phyloP scores from a whole-genome alignment of 2,329 filamentous ascomycete genomes.

The Verticillium klebahnii region DNA sequence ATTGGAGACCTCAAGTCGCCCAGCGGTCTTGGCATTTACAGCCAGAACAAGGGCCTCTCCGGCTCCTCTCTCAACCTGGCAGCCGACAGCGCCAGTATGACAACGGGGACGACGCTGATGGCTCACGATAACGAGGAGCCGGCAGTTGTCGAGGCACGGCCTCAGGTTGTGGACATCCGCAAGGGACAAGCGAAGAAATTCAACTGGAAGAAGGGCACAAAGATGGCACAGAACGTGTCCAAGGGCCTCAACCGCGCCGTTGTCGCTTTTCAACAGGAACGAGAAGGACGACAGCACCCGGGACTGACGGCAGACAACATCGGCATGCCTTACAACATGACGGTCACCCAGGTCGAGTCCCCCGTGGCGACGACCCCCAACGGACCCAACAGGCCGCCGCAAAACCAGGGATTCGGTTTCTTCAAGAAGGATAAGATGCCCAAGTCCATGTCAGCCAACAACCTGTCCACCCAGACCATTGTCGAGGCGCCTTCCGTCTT shows the following conservation, averaged over 20 bases:
- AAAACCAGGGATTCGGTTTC: slow-evolving; percentile 62
- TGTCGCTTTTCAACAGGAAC: slow-evolving; percentile 59
- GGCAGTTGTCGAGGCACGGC: slow-evolving; percentile 61
- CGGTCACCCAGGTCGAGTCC: slow-evolving; percentile 49
- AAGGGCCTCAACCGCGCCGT: slow-evolving; percentile 94
- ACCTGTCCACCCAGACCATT: slow-evolving; percentile 29
- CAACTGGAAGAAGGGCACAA: slow-evolving; percentile 97
- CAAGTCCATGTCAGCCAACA: slow-evolving; percentile 44
- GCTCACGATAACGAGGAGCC: slow-evolving; percentile 60
- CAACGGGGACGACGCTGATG: slow-evolving; percentile 55
- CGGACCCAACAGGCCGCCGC: slow-evolving; percentile 19
- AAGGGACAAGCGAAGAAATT: slow-evolving; percentile 95
- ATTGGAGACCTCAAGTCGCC: slow-evolving; percentile 46
- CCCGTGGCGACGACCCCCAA: slow-evolving; percentile 28
- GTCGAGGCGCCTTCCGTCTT: slow-evolving; percentile 57
- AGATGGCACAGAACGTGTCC: slow-evolving; percentile 88
- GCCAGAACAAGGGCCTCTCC: slow-evolving; percentile 45
- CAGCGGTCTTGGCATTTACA: slow-evolving; percentile 55
- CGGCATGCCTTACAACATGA: slow-evolving; percentile 68
- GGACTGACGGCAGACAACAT: slow-evolving; percentile 59
- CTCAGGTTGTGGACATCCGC: slow-evolving; percentile 92
- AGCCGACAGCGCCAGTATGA: slow-evolving; percentile 44
- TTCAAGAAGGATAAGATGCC: slow-evolving; percentile 56
- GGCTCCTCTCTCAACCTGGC: slow-evolving; percentile 44
- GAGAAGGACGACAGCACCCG: slow-evolving; percentile 47